Evolutionary conservation across 768 basidiomycete species (phyloP), one percentile per base, ranked within the genome.

Genomic region (Lyophyllum decastes): DNA sequence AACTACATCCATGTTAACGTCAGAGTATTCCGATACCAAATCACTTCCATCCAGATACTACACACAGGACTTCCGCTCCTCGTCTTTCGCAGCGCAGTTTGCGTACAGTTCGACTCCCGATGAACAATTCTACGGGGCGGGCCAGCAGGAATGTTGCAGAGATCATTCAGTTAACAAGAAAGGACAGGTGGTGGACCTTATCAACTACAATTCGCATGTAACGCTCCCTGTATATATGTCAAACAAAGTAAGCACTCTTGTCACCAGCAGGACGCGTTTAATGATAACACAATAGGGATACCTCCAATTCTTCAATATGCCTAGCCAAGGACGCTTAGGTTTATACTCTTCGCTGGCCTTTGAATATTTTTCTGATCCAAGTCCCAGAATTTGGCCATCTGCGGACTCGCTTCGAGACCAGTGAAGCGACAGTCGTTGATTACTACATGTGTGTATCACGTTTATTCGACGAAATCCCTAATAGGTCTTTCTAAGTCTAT

Each of bases 151-250:
- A 10, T 74, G 74, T 56, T 75, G 74, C 58, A 70, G 66, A 14
- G 73, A 75, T 49, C 62, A 74, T 55, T 66, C 71, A 0, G 69
- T 76, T 2, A 75, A 75, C 57, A 73, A 75, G 66, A 76, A 76
- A 64, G 70, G 72, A 2, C 72, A 76, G 50, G 69, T 71, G n/a
- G 66, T 74, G 17, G 74, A 76, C 56, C 54, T 76, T 19, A 68
- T 73, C 33, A 74, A 74, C 49, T 76, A 64, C 54, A 74, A 76
- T 52, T 73, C 73, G 2, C 71, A 73, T 57, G 70, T 72, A 19
- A 67, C 73, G 11, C 47, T 75, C 11, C 74, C 74, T 2, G 63
- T 75, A 24, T 72, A 72, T 54, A 75, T 74, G 72, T 74, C 74
- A 12, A 73, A 72, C 65, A 75, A 73, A 64, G 73, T 70, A 46